Percentiles rank a stretch among this genome's conserved stretches.
phyloP scores from a whole-genome alignment of 768 basidiomycete species.

The Amanita thiersii region DNA sequence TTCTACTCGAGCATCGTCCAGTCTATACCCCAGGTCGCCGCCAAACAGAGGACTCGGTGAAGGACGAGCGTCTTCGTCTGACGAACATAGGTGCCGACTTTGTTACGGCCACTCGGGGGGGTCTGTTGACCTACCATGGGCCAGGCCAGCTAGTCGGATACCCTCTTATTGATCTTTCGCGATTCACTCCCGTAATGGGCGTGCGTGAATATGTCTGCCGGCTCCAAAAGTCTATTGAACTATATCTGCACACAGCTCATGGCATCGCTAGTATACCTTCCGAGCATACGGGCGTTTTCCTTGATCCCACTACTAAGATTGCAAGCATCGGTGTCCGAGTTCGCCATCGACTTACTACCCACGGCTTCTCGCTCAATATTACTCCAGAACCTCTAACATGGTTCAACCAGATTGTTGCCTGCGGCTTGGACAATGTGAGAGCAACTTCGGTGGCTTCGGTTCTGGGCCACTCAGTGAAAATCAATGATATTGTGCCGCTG shows the following conservation, averaged over 20 bases:
- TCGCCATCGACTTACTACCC: conserved; percentile 87
- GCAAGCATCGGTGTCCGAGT: conserved; percentile 97
- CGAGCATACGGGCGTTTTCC: conserved; percentile 87
- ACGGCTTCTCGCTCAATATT: conserved; percentile 92
- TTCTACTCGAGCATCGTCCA: conserved; percentile 84
- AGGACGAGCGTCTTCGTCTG: conserved; percentile 56
- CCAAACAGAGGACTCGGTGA: conserved; percentile 55
- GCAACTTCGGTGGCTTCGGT: conserved; percentile 61
- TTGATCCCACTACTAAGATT: conserved; percentile 74
- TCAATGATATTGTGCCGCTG: conserved; percentile 44
- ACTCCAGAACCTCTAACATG: conserved; percentile 73
- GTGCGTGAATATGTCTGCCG: conserved; percentile 80
- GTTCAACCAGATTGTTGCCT: conserved; percentile 88
- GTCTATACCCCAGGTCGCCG: conserved; percentile 94
- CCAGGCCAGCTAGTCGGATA: conserved; percentile 97
- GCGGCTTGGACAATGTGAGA: conserved; percentile 78
- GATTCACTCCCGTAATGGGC: conserved; percentile 60
- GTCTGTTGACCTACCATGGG: conserved; percentile 94
- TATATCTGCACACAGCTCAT: conserved; percentile 53
- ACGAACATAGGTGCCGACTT: conserved; percentile 82
- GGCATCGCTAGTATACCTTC: conserved; percentile 49
- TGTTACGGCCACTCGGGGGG: conserved; percentile 73
- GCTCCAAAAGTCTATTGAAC: conserved; percentile 65
- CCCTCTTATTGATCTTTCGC: conserved; percentile 84
- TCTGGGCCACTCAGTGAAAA: conserved; percentile 25